Evolutionary conservation across 805 yeast species (phyloP), one percentile per base, ranked within the genome.

Genomic region (Wickerhamiella domercqiae): DNA sequence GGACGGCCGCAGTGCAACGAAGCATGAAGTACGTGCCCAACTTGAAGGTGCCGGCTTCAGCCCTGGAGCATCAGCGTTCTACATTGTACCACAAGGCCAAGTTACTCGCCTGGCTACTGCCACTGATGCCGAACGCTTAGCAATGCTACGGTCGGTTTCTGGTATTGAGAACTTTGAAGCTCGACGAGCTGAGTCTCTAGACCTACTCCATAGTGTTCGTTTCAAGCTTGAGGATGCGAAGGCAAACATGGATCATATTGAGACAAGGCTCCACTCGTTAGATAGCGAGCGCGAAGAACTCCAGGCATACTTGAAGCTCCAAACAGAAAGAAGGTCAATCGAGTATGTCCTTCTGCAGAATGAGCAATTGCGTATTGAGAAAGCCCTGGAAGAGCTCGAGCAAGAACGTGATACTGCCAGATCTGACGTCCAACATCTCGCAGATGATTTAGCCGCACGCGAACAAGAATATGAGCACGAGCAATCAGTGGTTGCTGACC

Each of bases 11-110:
- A 67, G 81, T 11, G 79, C 87, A 3, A 76, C 87, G 1, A 70
- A 84, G 48, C 66, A 78, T 2, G 96, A 84, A 52, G 68, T 86
- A 13, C 74, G 75, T 72, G 78, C 80, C 45, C 60, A 82, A 44
- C 63, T 49, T 5, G 96, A 87, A 55, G 76, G 81, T 50, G 94
- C 94, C 0, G 98, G 98, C 0, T 83, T 90, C 52, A 79, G 94
- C 0, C 68, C 79, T 43, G 73, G 83, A 4, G 74, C 84, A 4
- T 86, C 84, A 46, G 95, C 96, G 1, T 87, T 86, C 57, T 87
- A 87, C 55, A 87, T 90, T 47, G 97, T 90, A 4, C 97, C 98
- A 0, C 98, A 90, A 58, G 98, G 98, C 16, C 68, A 81, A 48
- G 82, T 90, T 48, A 78, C 94, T 1, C 68, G 80, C 0, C 64